phyloP scores from a whole-genome alignment of 768 basidiomycete species.

The Suillus placidus region DNA sequence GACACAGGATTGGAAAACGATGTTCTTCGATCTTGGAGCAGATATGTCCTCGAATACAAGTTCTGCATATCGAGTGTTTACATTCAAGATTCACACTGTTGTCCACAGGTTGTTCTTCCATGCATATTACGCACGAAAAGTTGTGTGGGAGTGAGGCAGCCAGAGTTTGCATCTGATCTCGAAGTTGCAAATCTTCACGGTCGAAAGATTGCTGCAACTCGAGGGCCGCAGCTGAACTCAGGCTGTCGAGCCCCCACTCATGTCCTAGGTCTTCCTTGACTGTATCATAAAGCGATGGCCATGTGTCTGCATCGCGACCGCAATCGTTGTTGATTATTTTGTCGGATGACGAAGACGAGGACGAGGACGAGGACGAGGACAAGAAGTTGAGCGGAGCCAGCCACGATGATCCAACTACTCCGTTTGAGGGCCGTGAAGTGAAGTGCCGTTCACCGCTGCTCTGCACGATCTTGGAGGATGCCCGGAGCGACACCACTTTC shows the following conservation, averaged over 20 bases:
- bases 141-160: constrained; percentile 28
- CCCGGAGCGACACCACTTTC: not conserved
- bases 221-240: constrained; percentile 26
- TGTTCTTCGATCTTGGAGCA: constrained; percentile 50
- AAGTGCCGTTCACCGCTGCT: not conserved
- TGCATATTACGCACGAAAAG: constrained; percentile 62
- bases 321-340: constrained; percentile 9
- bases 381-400: constrained; percentile 1
- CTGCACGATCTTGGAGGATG: not conserved
- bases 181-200: constrained; percentile 42
- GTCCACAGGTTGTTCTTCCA: constrained; percentile 50
- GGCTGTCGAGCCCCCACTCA: constrained; percentile 10
- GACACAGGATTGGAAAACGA: constrained; percentile 64
- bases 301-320: constrained; percentile 17
- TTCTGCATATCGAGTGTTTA: constrained; percentile 54
- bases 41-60: constrained; percentile 50
- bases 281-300: not conserved
- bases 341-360: no score
- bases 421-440: constrained; percentile 19
- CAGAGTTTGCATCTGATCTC: constrained; percentile 38
- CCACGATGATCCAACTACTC: constrained; percentile 23
- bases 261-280: not conserved
- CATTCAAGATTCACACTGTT: constrained; percentile 49
- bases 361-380: constrained; percentile 28
- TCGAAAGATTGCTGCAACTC: constrained; percentile 42